These are phyloP conservation scores for Aspergillus cejpii DNA, from an alignment of 2,329 filamentous ascomycete species.

Conservation along the genomic window DNA sequence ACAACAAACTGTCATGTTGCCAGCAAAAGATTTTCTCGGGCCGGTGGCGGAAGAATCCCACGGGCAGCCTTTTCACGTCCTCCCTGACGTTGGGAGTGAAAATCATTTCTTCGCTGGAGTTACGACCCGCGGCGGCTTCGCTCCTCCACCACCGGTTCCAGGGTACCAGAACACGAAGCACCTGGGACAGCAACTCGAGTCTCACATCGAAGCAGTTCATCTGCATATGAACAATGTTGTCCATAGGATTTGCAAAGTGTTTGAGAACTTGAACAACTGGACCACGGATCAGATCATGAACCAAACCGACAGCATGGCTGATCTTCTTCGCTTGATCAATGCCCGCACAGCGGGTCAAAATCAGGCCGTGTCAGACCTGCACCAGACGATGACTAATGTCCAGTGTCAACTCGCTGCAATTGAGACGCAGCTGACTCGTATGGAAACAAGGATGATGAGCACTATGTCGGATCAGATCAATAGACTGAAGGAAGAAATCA, in stretches of 20 bases:
- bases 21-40: neutral
- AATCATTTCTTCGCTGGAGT: constrained; percentile 8
- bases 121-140: constrained; percentile 20
- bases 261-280: constrained; percentile 20
- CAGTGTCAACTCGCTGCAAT: constrained; percentile 8
- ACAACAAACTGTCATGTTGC: neutral
- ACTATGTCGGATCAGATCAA: constrained; percentile 11
- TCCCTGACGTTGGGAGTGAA: neutral
- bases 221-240: constrained; percentile 16
- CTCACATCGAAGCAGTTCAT: constrained; percentile 18
- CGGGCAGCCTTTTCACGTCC: neutral
- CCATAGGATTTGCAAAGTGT: constrained; percentile 8
- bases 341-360: constrained; percentile 9
- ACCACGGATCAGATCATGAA: constrained; percentile 18
- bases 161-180: constrained; percentile 19
- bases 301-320: constrained; percentile 14
- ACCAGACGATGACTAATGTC: constrained; percentile 9
- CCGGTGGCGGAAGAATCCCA: neutral
- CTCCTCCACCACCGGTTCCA: constrained; percentile 21
- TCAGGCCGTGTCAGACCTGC: constrained; percentile 12
- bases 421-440: constrained; percentile 7
- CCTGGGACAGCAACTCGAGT: constrained; percentile 18
- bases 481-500: constrained; percentile 12
- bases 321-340: constrained; percentile 14
- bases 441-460: constrained; percentile 9